Base-by-base conservation (phyloP, 2,329 filamentous ascomycete genomes). In the Didymella keratinophila region DNA sequence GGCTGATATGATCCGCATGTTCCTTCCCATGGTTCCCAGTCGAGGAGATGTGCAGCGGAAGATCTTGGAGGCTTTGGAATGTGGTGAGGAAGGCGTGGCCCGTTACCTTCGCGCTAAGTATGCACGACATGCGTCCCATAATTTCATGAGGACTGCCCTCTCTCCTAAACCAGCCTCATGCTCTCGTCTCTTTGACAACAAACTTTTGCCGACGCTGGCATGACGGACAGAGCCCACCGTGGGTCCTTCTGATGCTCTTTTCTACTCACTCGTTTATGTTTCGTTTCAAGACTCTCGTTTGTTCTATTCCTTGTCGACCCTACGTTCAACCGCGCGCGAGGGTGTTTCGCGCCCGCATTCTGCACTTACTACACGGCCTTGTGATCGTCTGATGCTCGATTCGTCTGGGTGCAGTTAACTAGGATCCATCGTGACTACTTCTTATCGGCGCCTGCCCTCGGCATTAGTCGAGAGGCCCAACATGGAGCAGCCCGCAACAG, bases 401-500 rank as follows among this genome's bases (percentile, higher is more conserved):
- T 71, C 62, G 72, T 73, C 69, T 73, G 68, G 58, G 64, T 74
- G 71, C 72, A 72, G 71, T 64, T 61, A 53, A 53, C 66, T 60
- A 62, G 60, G 50, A 61, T 61, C 67, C 66, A 56, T 58, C 64
- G 59, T 66, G 64, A 68, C 63, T 73, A 69, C 68, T 70, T 71
- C 72, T 71, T 67, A 62, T 71, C 66, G 51, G 54, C 66, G 57
- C 65, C 65, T 71, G 58, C 68, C 70, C 69, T 61, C 65, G 60
- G 49, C 55, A 50, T 53, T 46, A 58, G 27, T 54, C 46, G 45
- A 49, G 44, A 54, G 50, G 61, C 66, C 67, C 66, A 65, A 63
- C 65, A 80, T 80, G 78, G 78, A 60, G 43, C 58, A 80, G 68
- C 73, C 76, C 70, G 71, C 72, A 70, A 75, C 75, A 67, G 77